These are phyloP conservation scores for Sicyos edulis DNA, from an alignment of 306 rosid species.

Conservation along the genomic window DNA sequence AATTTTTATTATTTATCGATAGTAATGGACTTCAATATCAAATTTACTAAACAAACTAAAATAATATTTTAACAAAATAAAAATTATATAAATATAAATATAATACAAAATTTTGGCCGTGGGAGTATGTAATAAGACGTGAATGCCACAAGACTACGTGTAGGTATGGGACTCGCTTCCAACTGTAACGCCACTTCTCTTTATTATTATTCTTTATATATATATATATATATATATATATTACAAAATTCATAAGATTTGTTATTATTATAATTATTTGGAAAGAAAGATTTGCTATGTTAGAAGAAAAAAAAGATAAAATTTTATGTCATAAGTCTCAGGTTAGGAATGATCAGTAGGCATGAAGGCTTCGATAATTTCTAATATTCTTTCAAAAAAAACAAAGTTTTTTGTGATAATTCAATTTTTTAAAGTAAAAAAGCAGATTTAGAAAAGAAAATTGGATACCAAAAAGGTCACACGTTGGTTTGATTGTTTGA, in stretches of 20 bases:
- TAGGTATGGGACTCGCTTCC: conserved; percentile 6
- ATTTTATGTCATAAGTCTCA: too few species aligned
- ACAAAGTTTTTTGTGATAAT: too few species aligned
- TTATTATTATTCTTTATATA: not conserved
- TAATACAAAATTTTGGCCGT: not conserved
- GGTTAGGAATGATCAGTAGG: not conserved
- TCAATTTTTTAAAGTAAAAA: too few species aligned
- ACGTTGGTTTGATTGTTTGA: too few species aligned
- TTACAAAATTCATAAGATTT: not conserved
- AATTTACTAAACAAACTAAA: too few species aligned
- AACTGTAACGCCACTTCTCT: not conserved
- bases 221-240: not conserved
- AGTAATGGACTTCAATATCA: too few species aligned
- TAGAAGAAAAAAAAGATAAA: not conserved
- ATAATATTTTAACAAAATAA: too few species aligned
- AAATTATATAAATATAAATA: too few species aligned
- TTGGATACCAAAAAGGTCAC: too few species aligned
- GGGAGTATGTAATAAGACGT: conserved; percentile 8
- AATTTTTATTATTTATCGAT: too few species aligned
- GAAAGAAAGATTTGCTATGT: not conserved
- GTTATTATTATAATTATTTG: too few species aligned
- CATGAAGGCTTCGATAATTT: not conserved
- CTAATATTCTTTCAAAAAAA: not conserved
- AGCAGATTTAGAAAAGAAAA: too few species aligned
- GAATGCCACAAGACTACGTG: conserved; percentile 15